phyloP scores from a whole-genome alignment of 75 land plant species.

The Sequoiadendron giganteum region DNA sequence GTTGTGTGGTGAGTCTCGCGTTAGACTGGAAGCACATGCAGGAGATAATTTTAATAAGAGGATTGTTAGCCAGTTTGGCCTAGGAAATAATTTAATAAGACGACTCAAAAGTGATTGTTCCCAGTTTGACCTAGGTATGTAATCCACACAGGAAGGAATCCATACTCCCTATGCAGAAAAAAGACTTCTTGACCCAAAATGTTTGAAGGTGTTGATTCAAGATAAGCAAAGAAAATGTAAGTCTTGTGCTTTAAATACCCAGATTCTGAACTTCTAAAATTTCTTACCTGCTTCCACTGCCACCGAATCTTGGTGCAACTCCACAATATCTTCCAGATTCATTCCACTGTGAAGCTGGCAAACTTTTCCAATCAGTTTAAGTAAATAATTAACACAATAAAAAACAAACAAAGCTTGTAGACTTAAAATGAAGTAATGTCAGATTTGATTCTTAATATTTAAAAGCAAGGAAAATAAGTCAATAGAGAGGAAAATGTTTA shows the following conservation, averaged over 20 bases:
- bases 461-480: not conserved
- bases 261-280: not conserved
- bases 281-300: slow-evolving; percentile 8
- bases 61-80: no score
- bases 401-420: not conserved
- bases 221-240: not conserved
- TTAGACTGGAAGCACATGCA: not conserved
- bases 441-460: no score
- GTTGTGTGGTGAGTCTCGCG: not conserved
- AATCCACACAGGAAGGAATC: not conserved
- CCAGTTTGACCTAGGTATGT: not conserved
- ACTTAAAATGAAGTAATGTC: not conserved
- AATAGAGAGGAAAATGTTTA: not conserved
- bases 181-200: not conserved
- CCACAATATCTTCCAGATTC: slow-evolving; percentile 12
- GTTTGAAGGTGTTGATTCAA: not conserved
- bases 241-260: not conserved
- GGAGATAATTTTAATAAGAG: not conserved
- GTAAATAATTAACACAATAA: not conserved
- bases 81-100: no score
- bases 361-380: slow-evolving; percentile 1
- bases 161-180: not conserved
- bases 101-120: not conserved
- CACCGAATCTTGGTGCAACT: not conserved
- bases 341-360: slow-evolving; percentile 14